Base-by-base conservation (phyloP, 805 yeast species). In the Candida glaebosa region DNA sequence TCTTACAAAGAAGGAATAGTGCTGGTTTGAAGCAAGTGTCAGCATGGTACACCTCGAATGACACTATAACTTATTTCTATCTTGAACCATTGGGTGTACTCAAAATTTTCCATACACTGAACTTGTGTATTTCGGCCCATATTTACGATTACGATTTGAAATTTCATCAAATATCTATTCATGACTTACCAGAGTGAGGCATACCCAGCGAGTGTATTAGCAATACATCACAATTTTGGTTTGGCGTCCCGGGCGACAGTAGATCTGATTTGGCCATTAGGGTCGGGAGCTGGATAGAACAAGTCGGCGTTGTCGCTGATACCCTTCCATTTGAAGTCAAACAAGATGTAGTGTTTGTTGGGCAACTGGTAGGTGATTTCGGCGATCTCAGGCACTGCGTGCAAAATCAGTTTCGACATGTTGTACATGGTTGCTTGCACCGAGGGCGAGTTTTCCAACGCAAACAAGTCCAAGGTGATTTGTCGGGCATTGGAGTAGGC, bases 351-450 rank as follows among this genome's bases (percentile, higher is more conserved):
- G 65, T 90, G 97, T 69, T 87, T 90, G 76, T 90, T 90, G 57
- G 97, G 97, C 57, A 90, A 77, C 33, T 76, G 68, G 63, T 87
- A 89, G 40, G 82, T 64, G 26, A 89, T 96, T 34, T 72, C 71
- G 47, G 70, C 76, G 42, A 90, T 72, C 45, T 70, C 70, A 2
- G 81, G 72, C 42, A 78, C 83, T 39, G 54, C 57, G 38, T 67
- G 71, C 58, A 90, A 75, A 49, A 90, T 87, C 48, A 78, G 80
- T 49, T 79, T 74, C 31, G 86, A 76, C 93, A 90, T 90, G 75
- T 88, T 86, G 74, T 79, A 90, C 96, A 90, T 91, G 44, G 96
- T 90, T 35, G 96, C 96, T 71, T 90, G 97, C 36, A 90, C 97
- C 18, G 95, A 85, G n/a, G 96, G 80, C 7, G 96, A 87, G 63